A percentile compares a stretch with the other conserved stretches of the same genome.
Evolutionary conservation across 1,284 basidiomycete species (phyloP).

Genomic region (Tetrapyrgos nigripes): DNA sequence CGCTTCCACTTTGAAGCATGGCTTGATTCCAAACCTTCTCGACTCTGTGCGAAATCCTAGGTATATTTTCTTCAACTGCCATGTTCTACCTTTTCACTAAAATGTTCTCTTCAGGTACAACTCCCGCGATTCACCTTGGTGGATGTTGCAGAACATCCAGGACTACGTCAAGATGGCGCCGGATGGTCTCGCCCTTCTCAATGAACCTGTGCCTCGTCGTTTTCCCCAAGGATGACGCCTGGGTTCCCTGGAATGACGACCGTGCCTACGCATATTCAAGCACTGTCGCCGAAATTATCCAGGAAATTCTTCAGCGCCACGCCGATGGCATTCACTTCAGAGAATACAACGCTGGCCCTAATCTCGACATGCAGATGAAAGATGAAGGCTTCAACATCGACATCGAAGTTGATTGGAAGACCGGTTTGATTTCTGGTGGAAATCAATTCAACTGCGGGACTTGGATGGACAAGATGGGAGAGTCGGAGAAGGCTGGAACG

Average conservation of each 20-base stretch:
- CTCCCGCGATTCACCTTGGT: conserved; percentile 94
- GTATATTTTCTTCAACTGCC: conserved; percentile 48
- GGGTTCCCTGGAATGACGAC: conserved; percentile 91
- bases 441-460: conserved; percentile 88
- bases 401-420: conserved; percentile 93
- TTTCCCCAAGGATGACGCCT: conserved; percentile 95
- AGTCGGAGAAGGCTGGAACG: conserved; percentile 89
- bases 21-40: conserved; percentile 91
- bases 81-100: conserved; percentile 11
- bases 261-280: conserved; percentile 83
- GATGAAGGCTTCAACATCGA: conserved; percentile 94
- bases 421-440: conserved; percentile 90
- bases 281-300: conserved; percentile 91
- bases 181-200: conserved; percentile 82
- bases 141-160: conserved; percentile 98
- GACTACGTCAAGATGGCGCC: conserved; percentile 90
- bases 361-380: conserved; percentile 95
- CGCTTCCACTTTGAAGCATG: conserved; percentile 86
- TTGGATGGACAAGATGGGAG: conserved; percentile 99
- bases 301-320: conserved; percentile 96
- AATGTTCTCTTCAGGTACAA: conserved; percentile 70
- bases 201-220: conserved; percentile 85
- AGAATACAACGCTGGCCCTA: conserved; percentile 95
- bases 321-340: conserved; percentile 93
- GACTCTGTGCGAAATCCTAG: conserved; percentile 87